phyloP scores from a whole-genome alignment of 2,329 filamentous ascomycete species.

The Cytospora piceae region DNA sequence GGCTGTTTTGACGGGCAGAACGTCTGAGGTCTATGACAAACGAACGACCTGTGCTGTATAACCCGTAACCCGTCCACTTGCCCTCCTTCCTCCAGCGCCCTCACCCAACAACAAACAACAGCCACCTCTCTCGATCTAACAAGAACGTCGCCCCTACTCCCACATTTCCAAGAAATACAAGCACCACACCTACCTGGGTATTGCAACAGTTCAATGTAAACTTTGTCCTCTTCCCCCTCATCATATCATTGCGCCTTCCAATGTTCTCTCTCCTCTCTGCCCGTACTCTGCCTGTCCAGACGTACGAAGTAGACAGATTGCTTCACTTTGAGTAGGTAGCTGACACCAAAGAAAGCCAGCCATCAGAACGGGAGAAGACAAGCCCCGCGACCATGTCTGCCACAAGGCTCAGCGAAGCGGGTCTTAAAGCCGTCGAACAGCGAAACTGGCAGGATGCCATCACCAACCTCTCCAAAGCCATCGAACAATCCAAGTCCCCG shows the following conservation, averaged over 20 bases:
- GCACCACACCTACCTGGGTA: background rate
- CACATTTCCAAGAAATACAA: background rate
- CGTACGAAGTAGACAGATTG: too few species aligned
- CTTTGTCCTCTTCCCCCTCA: too few species aligned
- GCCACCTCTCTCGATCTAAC: too few species aligned
- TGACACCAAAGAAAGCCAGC: background rate
- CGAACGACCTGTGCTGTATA: too few species aligned
- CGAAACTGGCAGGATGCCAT: conserved; percentile 72
- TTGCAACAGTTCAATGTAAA: background rate
- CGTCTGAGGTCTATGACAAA: background rate
- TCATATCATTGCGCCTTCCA: too few species aligned
- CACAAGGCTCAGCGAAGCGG: conserved; percentile 56
- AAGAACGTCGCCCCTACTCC: background rate
- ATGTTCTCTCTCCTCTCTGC: too few species aligned
- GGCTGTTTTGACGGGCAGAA: background rate
- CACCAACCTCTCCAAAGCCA: conserved; percentile 66
- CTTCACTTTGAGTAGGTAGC: too few species aligned
- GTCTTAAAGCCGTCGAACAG: conserved; percentile 66
- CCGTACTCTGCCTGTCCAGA: background rate
- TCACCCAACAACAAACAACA: too few species aligned
- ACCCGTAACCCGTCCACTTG: too few species aligned
- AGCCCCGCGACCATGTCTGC: conserved; percentile 54
- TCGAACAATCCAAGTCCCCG: conserved; percentile 69
- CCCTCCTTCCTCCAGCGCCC: background rate
- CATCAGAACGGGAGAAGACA: background rate